Evolutionary conservation across 768 basidiomycete species (phyloP).

Genomic region (Phylloporus arenicola): DNA sequence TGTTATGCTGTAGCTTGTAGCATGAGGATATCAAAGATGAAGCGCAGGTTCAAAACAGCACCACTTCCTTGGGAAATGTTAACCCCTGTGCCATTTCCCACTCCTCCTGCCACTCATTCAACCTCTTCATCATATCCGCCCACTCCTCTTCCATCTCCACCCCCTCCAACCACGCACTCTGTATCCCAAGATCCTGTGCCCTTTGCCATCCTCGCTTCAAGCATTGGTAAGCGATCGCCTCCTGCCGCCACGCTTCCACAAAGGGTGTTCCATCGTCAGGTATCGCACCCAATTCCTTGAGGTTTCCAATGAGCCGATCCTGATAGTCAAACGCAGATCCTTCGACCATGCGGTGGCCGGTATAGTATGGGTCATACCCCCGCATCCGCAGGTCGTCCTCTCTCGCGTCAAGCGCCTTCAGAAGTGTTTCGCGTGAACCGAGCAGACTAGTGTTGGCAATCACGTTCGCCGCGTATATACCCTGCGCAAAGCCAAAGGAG

Average conservation of each 20-base stretch:
- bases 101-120: conserved; percentile 46
- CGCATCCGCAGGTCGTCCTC: conserved; percentile 30
- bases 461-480: conserved; percentile 40
- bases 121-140: conserved; percentile 42
- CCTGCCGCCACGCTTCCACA: conserved; percentile 47
- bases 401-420: background rate
- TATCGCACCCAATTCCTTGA: conserved; percentile 13
- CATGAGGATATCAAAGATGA: background rate
- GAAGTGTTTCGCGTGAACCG: conserved; percentile 27
- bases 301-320: conserved; percentile 24
- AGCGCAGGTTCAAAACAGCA: background rate
- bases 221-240: conserved; percentile 29
- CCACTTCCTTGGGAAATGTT: conserved; percentile 6
- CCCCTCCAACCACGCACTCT: conserved; percentile 42
- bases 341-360: conserved; percentile 36
- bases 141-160: conserved; percentile 48
- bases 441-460: conserved; percentile 42
- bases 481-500: conserved; percentile 30
- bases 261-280: conserved; percentile 35
- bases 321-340: conserved; percentile 36
- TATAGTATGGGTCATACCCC: conserved; percentile 41
- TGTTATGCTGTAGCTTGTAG: no score
- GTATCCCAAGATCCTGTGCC: conserved; percentile 37
- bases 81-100: conserved; percentile 40
- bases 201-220: conserved; percentile 42